A percentile compares a stretch with the other conserved stretches of the same genome.
Conservation (phyloP, 2,329 filamentous ascomycete genomes). For the Cytospora paraplurivora region DNA sequence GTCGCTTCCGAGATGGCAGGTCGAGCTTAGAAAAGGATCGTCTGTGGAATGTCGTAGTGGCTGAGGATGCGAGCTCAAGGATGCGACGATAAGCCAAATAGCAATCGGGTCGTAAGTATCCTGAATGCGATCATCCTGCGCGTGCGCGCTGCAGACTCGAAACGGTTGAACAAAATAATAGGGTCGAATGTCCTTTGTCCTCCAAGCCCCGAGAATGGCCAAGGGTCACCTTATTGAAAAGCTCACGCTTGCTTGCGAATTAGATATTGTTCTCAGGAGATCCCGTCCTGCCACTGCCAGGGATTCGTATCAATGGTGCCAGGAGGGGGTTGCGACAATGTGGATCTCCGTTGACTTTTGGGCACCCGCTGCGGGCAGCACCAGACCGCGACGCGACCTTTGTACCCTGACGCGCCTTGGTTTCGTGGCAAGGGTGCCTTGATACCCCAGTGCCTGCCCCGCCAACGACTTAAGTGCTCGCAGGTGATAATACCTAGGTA, state of each 20-base stretch:
- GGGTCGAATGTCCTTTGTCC: constrained; percentile 9
- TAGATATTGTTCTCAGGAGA: constrained; percentile 15
- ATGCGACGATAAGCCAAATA: constrained; percentile 16
- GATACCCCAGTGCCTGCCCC: constrained; percentile 11
- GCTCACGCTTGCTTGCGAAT: constrained; percentile 13
- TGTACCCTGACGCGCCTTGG: constrained; percentile 17
- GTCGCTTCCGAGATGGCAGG: neutral
- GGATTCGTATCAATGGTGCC: neutral
- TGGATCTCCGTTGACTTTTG: constrained; percentile 17
- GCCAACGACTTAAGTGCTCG: constrained; percentile 11
- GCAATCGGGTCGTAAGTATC: constrained; percentile 25
- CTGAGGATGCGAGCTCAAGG: constrained; percentile 18
- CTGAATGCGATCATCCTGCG: constrained; percentile 27
- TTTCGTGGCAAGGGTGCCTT: constrained; percentile 13
- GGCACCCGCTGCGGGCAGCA: neutral
- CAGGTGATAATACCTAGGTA: constrained; percentile 7
- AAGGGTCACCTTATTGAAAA: constrained; percentile 15
- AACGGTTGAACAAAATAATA: neutral
- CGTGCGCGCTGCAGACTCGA: constrained; percentile 24
- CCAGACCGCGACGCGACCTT: constrained; percentile 21
- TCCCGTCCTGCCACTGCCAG: constrained; percentile 20
- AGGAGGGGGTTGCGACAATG: constrained; percentile 18
- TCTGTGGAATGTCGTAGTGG: constrained; percentile 4
- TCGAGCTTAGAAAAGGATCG: constrained; percentile 13
- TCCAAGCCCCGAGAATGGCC: constrained; percentile 4